A percentile compares a stretch with the other conserved stretches of the same genome.
These are phyloP conservation scores for Coelastrella sp. DNA, from an alignment of 139 green algal genomes.

Conservation along the genomic window DNA sequence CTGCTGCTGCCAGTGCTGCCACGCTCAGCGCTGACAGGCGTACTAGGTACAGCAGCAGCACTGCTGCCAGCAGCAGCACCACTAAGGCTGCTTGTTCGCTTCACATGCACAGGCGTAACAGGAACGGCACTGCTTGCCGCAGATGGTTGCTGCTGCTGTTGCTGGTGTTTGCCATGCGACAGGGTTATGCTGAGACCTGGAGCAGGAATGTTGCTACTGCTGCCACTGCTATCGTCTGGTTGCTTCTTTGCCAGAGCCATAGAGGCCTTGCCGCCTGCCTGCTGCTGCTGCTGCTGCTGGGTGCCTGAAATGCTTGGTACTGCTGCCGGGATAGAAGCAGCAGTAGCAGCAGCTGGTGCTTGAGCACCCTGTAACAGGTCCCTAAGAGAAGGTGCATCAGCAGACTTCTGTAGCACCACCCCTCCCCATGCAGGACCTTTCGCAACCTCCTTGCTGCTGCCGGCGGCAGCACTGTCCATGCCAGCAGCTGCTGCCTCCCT, in stretches of 20 bases:
- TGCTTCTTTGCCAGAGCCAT: too few relatives aligned
- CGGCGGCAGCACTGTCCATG: conserved; percentile 19
- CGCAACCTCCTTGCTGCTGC: background rate
- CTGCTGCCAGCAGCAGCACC: background rate
- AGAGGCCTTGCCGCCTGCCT: background rate
- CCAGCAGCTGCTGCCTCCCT: background rate
- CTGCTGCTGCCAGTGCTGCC: background rate
- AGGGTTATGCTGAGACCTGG: background rate
- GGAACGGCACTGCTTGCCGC: background rate
- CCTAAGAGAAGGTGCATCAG: conserved; percentile 13
- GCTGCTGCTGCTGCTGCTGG: background rate
- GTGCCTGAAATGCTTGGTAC: background rate
- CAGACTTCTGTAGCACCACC: background rate
- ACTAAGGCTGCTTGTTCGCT: background rate
- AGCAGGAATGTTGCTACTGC: background rate
- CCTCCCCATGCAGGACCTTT: conserved; percentile 58
- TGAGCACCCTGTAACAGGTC: background rate
- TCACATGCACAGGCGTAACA: background rate
- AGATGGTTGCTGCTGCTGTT: conserved; percentile 3
- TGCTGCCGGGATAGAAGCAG: background rate
- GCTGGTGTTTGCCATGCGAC: background rate
- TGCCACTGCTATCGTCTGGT: background rate
- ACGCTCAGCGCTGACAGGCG: background rate
- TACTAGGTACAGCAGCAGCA: background rate
- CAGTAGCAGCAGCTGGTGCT: background rate